A percentile compares a stretch with the other conserved stretches of the same genome.
Evolutionary conservation across 176 grass and related monocot species (phyloP).

Genomic region (Oryza rufipogon): DNA sequence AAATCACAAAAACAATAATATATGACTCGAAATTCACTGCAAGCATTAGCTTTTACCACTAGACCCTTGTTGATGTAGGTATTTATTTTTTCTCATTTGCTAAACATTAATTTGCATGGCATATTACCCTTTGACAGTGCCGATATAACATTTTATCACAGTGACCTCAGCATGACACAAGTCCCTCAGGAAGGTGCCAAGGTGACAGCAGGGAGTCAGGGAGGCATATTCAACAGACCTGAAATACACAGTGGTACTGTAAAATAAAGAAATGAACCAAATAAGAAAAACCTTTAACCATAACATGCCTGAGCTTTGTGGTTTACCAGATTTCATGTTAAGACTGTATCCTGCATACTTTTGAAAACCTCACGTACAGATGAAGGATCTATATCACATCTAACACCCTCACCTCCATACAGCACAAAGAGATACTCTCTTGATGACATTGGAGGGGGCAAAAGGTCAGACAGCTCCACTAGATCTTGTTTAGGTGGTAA

Average conservation of each 20-base stretch:
- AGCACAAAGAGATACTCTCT: conserved; percentile 82
- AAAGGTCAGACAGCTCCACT: conserved; percentile 58
- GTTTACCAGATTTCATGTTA: conserved; percentile 31
- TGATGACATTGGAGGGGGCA: conserved; percentile 60
- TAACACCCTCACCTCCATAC: conserved; percentile 70
- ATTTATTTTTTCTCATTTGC: not conserved
- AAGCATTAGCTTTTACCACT: conserved; percentile 6
- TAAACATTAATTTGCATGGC: not conserved
- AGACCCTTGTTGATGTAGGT: not conserved
- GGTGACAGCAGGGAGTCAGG: not conserved
- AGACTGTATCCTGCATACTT: conserved; percentile 45
- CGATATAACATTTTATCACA: conserved; percentile 8
- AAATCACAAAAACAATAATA: not conserved
- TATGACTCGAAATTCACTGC: not conserved
- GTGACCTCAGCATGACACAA: not conserved
- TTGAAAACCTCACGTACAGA: conserved; percentile 60
- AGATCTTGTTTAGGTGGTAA: conserved; percentile 46
- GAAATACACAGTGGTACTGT: conserved; percentile 11
- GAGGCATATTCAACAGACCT: conserved; percentile 19
- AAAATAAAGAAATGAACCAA: conserved; percentile 21
- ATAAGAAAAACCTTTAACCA: conserved; percentile 1
- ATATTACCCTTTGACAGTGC: conserved; percentile 22
- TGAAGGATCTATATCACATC: conserved; percentile 66
- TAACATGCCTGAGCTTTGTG: conserved; percentile 8
- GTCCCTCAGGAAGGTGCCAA: conserved; percentile 5